phyloP scores from a whole-genome alignment of 2,329 filamentous ascomycete genomes.

The Talaromyces sp. region DNA sequence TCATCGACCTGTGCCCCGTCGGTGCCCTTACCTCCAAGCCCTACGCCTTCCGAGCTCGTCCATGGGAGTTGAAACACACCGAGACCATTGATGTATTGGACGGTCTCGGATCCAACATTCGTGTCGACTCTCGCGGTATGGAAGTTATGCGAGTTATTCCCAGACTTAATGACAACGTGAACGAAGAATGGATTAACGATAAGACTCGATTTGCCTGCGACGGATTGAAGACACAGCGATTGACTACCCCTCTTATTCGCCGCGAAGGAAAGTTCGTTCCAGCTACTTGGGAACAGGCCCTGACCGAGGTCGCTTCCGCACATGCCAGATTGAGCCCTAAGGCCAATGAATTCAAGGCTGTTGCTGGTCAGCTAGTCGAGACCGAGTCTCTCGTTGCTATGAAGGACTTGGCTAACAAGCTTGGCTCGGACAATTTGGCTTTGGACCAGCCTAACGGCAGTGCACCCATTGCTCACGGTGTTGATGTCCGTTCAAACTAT shows the following conservation, averaged over 20 bases:
- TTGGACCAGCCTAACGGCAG: constrained; percentile 84
- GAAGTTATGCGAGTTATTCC: constrained; percentile 96
- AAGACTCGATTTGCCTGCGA: constrained; percentile 96
- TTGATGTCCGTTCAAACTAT: constrained; percentile 93
- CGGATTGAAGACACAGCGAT: constrained; percentile 89
- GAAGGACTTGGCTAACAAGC: constrained; percentile 95
- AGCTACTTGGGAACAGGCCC: constrained; percentile 90
- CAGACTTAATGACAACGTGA: constrained; percentile 93
- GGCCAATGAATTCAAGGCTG: constrained; percentile 92
- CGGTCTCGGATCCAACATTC: constrained; percentile 88
- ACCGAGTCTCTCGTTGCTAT: constrained; percentile 91
- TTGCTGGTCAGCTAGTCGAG: constrained; percentile 88
- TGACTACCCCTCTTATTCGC: constrained; percentile 88
- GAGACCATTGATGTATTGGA: constrained; percentile 95
- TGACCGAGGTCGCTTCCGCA: constrained; percentile 80
- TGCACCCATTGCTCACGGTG: constrained; percentile 82
- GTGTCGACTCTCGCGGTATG: constrained; percentile 86
- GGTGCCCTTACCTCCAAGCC: constrained; percentile 96
- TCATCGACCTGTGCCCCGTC: constrained; percentile 97
- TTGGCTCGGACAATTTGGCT: constrained; percentile 92
- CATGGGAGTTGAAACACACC: constrained; percentile 95
- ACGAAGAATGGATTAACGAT: constrained; percentile 99
- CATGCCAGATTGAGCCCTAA: constrained; percentile 77
- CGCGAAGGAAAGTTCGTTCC: constrained; percentile 88
- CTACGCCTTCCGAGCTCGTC: constrained; percentile 93